Percentiles rank a stretch among this genome's conserved stretches.
Evolutionary conservation across 2,329 filamentous ascomycete genomes (phyloP).

Genomic region (Aspergillus glaucus): DNA sequence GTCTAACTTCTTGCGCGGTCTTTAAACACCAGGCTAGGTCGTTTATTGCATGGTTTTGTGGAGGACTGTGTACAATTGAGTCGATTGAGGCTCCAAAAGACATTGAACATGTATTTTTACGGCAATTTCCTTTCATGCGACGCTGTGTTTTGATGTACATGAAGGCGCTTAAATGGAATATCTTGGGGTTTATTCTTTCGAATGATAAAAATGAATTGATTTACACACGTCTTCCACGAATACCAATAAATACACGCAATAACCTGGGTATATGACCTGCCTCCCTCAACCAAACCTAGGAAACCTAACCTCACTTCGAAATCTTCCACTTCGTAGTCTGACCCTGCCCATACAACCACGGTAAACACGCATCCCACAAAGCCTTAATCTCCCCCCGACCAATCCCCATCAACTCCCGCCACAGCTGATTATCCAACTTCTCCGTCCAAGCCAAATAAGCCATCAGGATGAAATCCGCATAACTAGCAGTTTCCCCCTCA

Average conservation of each 20-base stretch:
- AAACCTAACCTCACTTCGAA: slow-evolving; percentile 1
- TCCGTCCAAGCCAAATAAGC: slow-evolving; percentile 21
- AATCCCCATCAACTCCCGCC: slow-evolving; percentile 16
- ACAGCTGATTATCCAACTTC: slow-evolving; percentile 16
- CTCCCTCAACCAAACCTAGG: background rate
- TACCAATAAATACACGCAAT: too few relatives aligned
- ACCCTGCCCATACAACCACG: slow-evolving; percentile 28
- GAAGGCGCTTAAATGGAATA: slow-evolving; percentile 6
- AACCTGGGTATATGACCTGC: background rate
- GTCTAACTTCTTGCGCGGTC: slow-evolving; percentile 43
- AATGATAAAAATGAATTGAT: background rate
- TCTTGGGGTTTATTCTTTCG: background rate
- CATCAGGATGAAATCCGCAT: slow-evolving; percentile 24
- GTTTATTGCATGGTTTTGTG: slow-evolving; percentile 3
- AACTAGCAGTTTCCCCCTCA: slow-evolving; percentile 25
- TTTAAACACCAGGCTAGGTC: slow-evolving; percentile 24
- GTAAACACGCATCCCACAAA: slow-evolving; percentile 24
- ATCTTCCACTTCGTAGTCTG: slow-evolving; percentile 28
- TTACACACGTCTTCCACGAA: background rate
- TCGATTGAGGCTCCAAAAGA: slow-evolving; percentile 6
- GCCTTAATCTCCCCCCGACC: slow-evolving; percentile 23
- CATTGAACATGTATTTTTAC: slow-evolving; percentile 27
- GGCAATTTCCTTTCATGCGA: slow-evolving; percentile 13
- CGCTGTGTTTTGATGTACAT: slow-evolving; percentile 17
- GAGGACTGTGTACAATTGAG: slow-evolving; percentile 1